These are phyloP conservation scores for Microstroma glucosiphilum DNA, from an alignment of 1,284 basidiomycete genomes.

Conservation along the genomic window DNA sequence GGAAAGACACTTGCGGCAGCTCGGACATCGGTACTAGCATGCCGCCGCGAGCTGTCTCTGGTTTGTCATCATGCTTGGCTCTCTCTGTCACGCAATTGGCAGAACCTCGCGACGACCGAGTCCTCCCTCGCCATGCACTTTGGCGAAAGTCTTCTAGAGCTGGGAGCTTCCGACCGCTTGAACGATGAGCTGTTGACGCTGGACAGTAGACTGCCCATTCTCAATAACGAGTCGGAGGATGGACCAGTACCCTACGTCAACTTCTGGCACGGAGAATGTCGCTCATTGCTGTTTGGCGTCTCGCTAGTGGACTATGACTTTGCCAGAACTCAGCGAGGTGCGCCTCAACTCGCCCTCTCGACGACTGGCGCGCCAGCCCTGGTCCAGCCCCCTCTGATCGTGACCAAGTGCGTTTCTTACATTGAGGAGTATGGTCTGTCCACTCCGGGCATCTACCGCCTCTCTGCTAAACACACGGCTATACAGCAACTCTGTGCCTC, in stretches of 20 bases:
- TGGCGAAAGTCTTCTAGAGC: conserved; percentile 61
- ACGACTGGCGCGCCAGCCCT: conserved; percentile 10
- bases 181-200: conserved; percentile 56
- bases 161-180: conserved; percentile 66
- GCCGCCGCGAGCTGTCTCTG: conserved; percentile 67
- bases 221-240: conserved; percentile 53
- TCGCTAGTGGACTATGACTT: conserved; percentile 86
- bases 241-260: conserved; percentile 68
- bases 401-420: conserved; percentile 75
- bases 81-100: conserved; percentile 28
- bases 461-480: conserved; percentile 69
- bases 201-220: conserved; percentile 55
- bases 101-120: conserved; percentile 24
- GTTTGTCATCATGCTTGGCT: conserved; percentile 53
- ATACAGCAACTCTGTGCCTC: conserved; percentile 79
- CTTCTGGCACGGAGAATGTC: conserved; percentile 69
- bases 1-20: conserved; percentile 76
- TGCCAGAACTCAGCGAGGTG: conserved; percentile 52
- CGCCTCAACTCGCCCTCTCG: conserved; percentile 7
- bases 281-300: conserved; percentile 80
- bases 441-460: conserved; percentile 61
- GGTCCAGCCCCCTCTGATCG: conserved; percentile 63
- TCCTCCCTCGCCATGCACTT: conserved; percentile 36
- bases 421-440: conserved; percentile 62
- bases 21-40: conserved; percentile 73